Evolutionary conservation across 768 basidiomycete species (phyloP), one percentile per base, ranked within the genome.

Genomic region (Pleurotus salmoneostramineus): DNA sequence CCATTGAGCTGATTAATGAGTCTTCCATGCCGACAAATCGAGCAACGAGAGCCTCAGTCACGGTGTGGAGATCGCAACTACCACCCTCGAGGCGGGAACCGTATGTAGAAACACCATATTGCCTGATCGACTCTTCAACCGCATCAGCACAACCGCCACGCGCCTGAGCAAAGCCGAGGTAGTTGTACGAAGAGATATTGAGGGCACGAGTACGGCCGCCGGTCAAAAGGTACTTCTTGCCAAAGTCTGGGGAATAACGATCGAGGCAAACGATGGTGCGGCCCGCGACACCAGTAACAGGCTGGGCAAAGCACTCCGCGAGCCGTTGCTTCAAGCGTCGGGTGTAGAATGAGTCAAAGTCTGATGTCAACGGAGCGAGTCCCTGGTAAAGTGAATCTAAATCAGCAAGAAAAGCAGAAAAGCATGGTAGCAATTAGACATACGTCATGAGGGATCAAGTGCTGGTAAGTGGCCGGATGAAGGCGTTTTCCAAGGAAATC

Each of bases 291-390:
- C 94, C 93, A 0, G 96, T 97, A 55, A 92, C 84, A 12, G 96
- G 96, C 58, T 92, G 85, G 1, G 88, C 84, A 75, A 98, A 98
- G 68, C 94, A 96, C 68, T 98, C 95, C 65, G 97, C 95, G 74
- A 98, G 88, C 56, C 96, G 93, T 8, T 82, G 79, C 71, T 98
- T 98, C 62, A 98, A 83, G 3, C 95, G 89, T 51, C 96, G 93
- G 59, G 95, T 96, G 79, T 98, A 98, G 77, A 98, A 99, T 5
- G 97, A 98, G 72, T 98, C 96, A 64, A 98, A 98, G 71, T 98
- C 97, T 6, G 95, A 97, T 74, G 94, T 96, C 60, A 98, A 81
- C 4, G 97, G 91, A 1, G 95, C 96, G 67, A 97, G 95, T 57
- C 96, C 97, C 94, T 98, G 8, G 70, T 15, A 8, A 15, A 27